These are phyloP conservation scores for Pseudopithomyces chartarum DNA, from an alignment of 2,329 filamentous ascomycete genomes.

Conservation along the genomic window DNA sequence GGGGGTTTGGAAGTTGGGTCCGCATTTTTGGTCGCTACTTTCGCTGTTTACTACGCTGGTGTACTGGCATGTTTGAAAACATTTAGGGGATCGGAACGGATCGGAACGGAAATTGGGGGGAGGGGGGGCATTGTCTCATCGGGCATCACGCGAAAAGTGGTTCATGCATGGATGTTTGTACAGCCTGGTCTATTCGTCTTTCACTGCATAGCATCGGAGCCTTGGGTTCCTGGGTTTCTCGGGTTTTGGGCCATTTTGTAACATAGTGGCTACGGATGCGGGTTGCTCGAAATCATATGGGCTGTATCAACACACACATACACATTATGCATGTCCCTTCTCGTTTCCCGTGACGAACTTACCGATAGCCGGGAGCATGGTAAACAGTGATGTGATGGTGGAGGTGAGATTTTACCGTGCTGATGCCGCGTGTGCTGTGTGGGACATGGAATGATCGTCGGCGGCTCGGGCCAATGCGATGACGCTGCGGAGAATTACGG, in stretches of 20 bases:
- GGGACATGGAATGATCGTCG: background rate
- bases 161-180: constrained; percentile 25
- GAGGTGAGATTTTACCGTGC: no score
- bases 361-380: no score
- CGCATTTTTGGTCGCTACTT: constrained; percentile 18
- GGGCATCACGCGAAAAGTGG: constrained; percentile 24
- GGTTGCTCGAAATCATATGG: constrained; percentile 28
- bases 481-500: constrained; percentile 34
- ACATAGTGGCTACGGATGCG: constrained; percentile 31
- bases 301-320: constrained; percentile 22
- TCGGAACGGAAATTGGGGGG: constrained; percentile 11
- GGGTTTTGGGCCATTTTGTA: constrained; percentile 37
- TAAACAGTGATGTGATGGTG: no score
- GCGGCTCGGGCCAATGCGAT: constrained; percentile 17
- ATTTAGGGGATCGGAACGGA: constrained; percentile 22
- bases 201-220: constrained; percentile 47
- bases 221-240: constrained; percentile 28
- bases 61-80: constrained; percentile 24
- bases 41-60: constrained; percentile 13
- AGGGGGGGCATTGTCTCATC: constrained; percentile 18
- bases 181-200: constrained; percentile 38
- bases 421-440: background rate
- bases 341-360: no score
- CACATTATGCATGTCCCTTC: background rate
- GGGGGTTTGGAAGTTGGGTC: constrained; percentile 14